Evolutionary conservation across 1,284 basidiomycete genomes (phyloP).

Genomic region (Ustilago hordei): DNA sequence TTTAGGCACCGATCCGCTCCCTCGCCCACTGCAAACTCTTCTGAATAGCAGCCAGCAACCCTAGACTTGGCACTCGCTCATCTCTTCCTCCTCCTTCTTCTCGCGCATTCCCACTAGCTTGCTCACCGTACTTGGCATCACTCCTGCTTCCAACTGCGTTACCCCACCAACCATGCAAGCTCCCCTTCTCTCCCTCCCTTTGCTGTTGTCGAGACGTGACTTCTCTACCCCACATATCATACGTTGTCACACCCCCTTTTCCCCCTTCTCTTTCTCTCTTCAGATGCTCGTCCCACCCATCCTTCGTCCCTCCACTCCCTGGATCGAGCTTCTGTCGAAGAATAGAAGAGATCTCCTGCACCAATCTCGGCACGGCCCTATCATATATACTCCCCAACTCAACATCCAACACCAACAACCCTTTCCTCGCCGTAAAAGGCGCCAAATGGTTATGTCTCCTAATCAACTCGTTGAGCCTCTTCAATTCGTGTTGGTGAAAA

Average conservation of each 20-base stretch:
- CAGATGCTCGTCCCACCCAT: slow-evolving; percentile 9
- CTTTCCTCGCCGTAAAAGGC: slow-evolving; percentile 56
- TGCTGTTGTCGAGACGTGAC: not conserved
- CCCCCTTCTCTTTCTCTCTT: not conserved
- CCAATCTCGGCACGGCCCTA: slow-evolving; percentile 19
- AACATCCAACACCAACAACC: slow-evolving; percentile 40
- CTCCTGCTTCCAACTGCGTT: not conserved
- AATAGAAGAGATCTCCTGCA: slow-evolving; percentile 11
- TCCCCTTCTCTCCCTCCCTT: not conserved
- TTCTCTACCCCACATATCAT: slow-evolving; percentile 46
- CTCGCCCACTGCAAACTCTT: slow-evolving; percentile 46
- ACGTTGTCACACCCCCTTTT: slow-evolving; percentile 4
- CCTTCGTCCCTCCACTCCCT: not conserved
- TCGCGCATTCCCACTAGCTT: not conserved
- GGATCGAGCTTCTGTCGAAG: slow-evolving; percentile 4
- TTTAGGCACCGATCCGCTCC: slow-evolving; percentile 24
- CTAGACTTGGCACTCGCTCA: slow-evolving; percentile 3
- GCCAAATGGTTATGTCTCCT: slow-evolving; percentile 60
- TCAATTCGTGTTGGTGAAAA: slow-evolving; percentile 51
- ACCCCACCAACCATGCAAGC: slow-evolving; percentile 32
- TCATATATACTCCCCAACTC: slow-evolving; percentile 33
- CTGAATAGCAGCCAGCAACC: slow-evolving; percentile 34
- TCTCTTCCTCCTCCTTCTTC: not conserved
- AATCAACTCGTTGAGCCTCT: slow-evolving; percentile 56
- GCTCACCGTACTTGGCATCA: not conserved